Conservation (phyloP, 768 basidiomycete genomes). For the Termitomyces sp. region DNA sequence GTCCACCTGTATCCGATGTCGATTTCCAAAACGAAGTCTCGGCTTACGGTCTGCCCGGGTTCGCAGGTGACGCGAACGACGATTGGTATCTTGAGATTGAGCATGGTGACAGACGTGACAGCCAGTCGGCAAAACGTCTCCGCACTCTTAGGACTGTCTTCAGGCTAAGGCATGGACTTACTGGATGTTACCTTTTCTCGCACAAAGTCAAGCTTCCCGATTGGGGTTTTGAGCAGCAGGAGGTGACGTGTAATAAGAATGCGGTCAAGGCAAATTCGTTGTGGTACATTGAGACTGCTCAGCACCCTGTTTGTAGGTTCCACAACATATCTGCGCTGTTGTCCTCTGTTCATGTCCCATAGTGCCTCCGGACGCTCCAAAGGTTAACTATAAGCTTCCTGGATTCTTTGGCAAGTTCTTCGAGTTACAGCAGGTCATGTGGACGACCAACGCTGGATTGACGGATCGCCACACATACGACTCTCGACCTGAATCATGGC, state of each 20-base stretch:
- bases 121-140: slow-evolving; percentile 62
- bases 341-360: background rate
- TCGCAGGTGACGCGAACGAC: slow-evolving; percentile 86
- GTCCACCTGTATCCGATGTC: slow-evolving; percentile 93
- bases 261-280: slow-evolving; percentile 84
- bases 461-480: slow-evolving; percentile 95
- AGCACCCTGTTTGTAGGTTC: slow-evolving; percentile 60
- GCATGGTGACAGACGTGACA: slow-evolving; percentile 55
- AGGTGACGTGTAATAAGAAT: slow-evolving; percentile 99
- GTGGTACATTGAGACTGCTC: slow-evolving; percentile 90
- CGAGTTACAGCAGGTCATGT: slow-evolving; percentile 93
- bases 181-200: slow-evolving; percentile 95
- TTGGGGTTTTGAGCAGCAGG: slow-evolving; percentile 98
- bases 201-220: slow-evolving; percentile 98
- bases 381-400: slow-evolving; percentile 88
- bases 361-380: slow-evolving; percentile 70
- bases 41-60: slow-evolving; percentile 84
- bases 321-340: background rate
- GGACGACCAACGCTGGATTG: slow-evolving; percentile 92
- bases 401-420: slow-evolving; percentile 87
- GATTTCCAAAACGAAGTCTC: slow-evolving; percentile 99
- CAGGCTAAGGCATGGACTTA: slow-evolving; percentile 75
- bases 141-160: slow-evolving; percentile 80
- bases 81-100: slow-evolving; percentile 91
- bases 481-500: slow-evolving; percentile 91